Base-by-base conservation (phyloP, 1,139 yeast species). In the Yamadazyma friedrichii region DNA sequence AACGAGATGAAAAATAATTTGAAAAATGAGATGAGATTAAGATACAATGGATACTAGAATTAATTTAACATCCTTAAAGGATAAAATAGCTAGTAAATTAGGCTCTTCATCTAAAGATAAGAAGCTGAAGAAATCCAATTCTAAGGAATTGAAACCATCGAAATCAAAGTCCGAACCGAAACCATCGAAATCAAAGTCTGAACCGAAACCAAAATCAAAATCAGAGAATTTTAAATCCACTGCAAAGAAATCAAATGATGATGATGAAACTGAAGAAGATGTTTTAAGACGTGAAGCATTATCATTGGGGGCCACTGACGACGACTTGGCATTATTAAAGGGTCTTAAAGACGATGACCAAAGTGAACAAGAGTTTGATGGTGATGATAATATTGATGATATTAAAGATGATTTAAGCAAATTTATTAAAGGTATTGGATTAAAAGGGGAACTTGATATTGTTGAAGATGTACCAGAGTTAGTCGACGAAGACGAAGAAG, bases 381-480 rank as follows among this genome's bases (percentile, higher is more conserved):
- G 58, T 11, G 65, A 56, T 31, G 50, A 49, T 3, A 64, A 61
- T 15, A 58, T 58, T 12, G 91, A 82, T 43, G 61, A 65, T 31
- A 73, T 86, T 25, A 70, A 74, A 11, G 59, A 66, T 29, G 96
- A 88, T 44, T 68, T 88, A 45, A 67, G 76, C 25, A 68, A 67
- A 13, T 84, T 87, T 56, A 82, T 89, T 82, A 75, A 77, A 47
- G 78, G 74, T 26, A 76, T 87, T 51, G 95, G 95, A 0, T 69
- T 87, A 27, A 76, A 70, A 11, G 68, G 65, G 8, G 68, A 64
- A 20, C 66, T 64, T 4, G 62, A 61, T 9, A 61, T 66, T 31
- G 59, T 50, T 8, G 65, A 57, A 12, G 58, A 55, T 6, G 59
- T 52, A 6, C 70, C 64, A 26, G 70, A 61, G 33, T 51, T 50